Evolutionary conservation across 208 protist species (phyloP).

Genomic region (Wallacemonas sp.): DNA sequence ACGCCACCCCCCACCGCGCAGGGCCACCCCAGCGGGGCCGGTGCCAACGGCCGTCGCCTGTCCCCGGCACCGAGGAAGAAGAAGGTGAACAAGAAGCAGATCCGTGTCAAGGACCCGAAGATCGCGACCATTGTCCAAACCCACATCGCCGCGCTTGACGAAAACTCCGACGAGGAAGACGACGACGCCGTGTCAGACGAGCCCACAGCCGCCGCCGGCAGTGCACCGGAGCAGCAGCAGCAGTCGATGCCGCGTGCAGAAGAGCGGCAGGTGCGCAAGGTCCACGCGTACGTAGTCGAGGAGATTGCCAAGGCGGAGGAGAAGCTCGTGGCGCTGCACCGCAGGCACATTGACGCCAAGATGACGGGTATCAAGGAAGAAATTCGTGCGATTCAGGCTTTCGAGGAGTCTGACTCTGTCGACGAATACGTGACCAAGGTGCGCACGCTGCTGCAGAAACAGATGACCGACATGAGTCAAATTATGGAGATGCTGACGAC

Average conservation of each 20-base stretch:
- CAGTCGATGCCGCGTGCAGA: constrained; percentile 48
- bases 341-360: constrained; percentile 92
- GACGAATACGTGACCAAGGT: constrained; percentile 89
- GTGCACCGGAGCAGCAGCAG: background rate
- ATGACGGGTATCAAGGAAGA: constrained; percentile 94
- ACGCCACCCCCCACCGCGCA: constrained; percentile 9
- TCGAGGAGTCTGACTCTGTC: constrained; percentile 90
- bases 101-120: constrained; percentile 80
- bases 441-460: constrained; percentile 53
- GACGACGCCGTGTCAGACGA: constrained; percentile 44
- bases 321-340: constrained; percentile 90
- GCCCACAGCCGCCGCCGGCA: background rate
- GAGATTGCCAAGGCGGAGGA: constrained; percentile 94
- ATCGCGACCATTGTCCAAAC: constrained; percentile 87
- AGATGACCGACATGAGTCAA: constrained; percentile 76
- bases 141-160: constrained; percentile 75
- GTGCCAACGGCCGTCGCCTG: constrained; percentile 9
- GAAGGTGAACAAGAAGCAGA: constrained; percentile 5
- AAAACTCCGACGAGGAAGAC: constrained; percentile 53
- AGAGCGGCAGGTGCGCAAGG: constrained; percentile 81
- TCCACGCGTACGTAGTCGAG: constrained; percentile 90
- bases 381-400: constrained; percentile 86
- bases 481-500: constrained; percentile 69
- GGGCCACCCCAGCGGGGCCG: constrained; percentile 14
- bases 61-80: constrained; percentile 17